A percentile compares a stretch with the other conserved stretches of the same genome.
Evolutionary conservation across 331 rosid genomes (phyloP).

Genomic region (Quercus lobata): DNA sequence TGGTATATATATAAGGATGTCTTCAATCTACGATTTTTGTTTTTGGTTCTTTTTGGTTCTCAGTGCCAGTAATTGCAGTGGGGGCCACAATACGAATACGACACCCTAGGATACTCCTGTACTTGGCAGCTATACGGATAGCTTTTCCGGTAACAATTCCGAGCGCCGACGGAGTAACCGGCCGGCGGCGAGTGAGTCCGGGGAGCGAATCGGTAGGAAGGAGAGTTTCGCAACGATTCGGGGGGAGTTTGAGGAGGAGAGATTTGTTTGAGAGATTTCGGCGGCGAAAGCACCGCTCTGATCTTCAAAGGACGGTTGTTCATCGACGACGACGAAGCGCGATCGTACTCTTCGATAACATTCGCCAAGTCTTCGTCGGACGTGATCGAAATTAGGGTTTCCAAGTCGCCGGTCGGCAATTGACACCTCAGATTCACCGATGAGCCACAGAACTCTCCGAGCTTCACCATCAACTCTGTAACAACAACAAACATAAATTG

Average conservation of each 20-base stretch:
- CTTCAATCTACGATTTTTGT: background rate
- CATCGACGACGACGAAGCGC: conserved; percentile 42
- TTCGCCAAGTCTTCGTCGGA: conserved; percentile 70
- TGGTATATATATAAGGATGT: background rate
- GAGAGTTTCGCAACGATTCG: conserved; percentile 26
- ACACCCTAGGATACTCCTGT: conserved; percentile 34
- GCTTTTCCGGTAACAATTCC: conserved; percentile 23
- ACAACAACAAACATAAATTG: background rate
- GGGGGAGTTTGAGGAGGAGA: conserved; percentile 50
- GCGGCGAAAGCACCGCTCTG: conserved; percentile 59
- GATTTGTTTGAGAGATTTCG: conserved; percentile 36
- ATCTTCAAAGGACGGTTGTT: conserved; percentile 42
- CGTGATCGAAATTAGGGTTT: conserved; percentile 62
- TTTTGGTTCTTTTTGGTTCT: background rate
- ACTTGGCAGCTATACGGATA: conserved; percentile 18
- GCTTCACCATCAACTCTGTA: conserved; percentile 65
- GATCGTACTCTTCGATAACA: conserved; percentile 58
- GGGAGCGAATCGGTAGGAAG: background rate
- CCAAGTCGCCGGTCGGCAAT: conserved; percentile 73
- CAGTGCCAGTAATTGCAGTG: conserved; percentile 32
- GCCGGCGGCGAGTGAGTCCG: conserved; percentile 22
- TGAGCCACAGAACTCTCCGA: conserved; percentile 60
- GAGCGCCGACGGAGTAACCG: conserved; percentile 16
- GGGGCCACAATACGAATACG: conserved; percentile 23
- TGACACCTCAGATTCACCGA: conserved; percentile 54